A percentile compares a stretch with the other conserved stretches of the same genome.
Evolutionary conservation across 2,329 filamentous ascomycete genomes (phyloP).

Genomic region (Penicillium corylophilum): DNA sequence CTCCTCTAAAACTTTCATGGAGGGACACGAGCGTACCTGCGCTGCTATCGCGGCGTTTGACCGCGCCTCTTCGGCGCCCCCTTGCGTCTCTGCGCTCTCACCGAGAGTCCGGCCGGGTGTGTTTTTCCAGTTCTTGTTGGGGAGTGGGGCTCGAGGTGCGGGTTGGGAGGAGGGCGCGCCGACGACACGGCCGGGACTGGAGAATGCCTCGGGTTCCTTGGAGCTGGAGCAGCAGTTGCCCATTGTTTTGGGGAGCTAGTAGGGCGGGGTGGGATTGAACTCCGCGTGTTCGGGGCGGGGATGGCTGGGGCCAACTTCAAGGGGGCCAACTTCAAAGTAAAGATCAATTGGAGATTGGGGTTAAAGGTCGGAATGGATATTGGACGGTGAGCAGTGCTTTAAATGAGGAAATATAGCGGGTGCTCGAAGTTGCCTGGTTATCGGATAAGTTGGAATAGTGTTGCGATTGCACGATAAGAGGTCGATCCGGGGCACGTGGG

Average conservation of each 20-base stretch:
- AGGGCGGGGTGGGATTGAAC: not conserved
- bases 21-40: constrained; percentile 62
- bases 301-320: not conserved
- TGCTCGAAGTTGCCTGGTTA: not conserved
- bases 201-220: constrained; percentile 62
- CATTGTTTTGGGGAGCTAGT: constrained; percentile 55
- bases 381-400: not conserved
- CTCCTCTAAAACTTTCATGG: no score
- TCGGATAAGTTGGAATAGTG: constrained; percentile 1
- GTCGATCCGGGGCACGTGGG: constrained; percentile 10
- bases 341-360: not conserved
- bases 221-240: constrained; percentile 83
- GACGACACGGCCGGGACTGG: constrained; percentile 70
- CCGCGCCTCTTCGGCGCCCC: constrained; percentile 57
- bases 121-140: constrained; percentile 36
- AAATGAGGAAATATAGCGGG: not conserved
- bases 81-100: constrained; percentile 36
- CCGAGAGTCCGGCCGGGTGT: constrained; percentile 66
- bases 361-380: not conserved
- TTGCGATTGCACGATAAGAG: constrained; percentile 7
- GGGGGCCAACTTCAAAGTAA: no score
- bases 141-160: constrained; percentile 51
- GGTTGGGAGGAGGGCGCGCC: constrained; percentile 53
- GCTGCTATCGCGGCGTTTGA: constrained; percentile 76
- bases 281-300: no score